Conservation (phyloP, 768 basidiomycete species). For the Guyanaporus albipodus region DNA sequence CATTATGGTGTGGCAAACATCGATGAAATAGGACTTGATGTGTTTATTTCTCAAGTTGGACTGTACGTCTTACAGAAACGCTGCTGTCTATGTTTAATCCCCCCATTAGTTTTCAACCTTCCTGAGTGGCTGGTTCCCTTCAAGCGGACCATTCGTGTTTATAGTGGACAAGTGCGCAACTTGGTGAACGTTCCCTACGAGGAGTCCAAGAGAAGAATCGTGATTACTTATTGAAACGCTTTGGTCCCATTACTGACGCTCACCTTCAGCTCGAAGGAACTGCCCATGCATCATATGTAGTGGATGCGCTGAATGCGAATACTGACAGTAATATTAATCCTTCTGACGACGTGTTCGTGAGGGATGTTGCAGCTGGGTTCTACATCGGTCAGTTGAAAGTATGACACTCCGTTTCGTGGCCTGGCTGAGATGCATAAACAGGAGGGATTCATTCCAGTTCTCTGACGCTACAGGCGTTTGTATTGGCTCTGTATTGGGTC, state of each 20-base stretch:
- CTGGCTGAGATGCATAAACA: too few relatives aligned
- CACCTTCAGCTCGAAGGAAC: background rate
- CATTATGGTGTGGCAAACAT: conserved; percentile 4
- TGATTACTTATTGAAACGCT: background rate
- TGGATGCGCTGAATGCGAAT: background rate
- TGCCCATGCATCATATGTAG: conserved; percentile 1
- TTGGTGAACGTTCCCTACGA: conserved; percentile 4
- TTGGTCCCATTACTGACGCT: background rate
- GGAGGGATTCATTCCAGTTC: too few relatives aligned
- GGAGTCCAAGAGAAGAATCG: conserved; percentile 1
- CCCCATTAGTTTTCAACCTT: background rate
- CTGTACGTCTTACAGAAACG: too few relatives aligned
- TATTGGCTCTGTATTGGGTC: too few relatives aligned
- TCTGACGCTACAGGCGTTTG: too few relatives aligned
- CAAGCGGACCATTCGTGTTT: background rate
- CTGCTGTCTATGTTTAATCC: background rate
- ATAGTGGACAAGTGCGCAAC: background rate
- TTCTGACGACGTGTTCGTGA: too few relatives aligned
- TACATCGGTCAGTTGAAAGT: too few relatives aligned
- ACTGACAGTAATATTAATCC: too few relatives aligned
- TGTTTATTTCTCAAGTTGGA: conserved; percentile 2
- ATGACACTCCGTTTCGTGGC: too few relatives aligned
- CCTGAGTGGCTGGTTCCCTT: conserved; percentile 3
- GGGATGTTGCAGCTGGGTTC: too few relatives aligned
- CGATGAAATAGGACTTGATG: conserved; percentile 4